Conservation (phyloP, 2,329 filamentous ascomycete genomes). For the Hypoxylon sp. region DNA sequence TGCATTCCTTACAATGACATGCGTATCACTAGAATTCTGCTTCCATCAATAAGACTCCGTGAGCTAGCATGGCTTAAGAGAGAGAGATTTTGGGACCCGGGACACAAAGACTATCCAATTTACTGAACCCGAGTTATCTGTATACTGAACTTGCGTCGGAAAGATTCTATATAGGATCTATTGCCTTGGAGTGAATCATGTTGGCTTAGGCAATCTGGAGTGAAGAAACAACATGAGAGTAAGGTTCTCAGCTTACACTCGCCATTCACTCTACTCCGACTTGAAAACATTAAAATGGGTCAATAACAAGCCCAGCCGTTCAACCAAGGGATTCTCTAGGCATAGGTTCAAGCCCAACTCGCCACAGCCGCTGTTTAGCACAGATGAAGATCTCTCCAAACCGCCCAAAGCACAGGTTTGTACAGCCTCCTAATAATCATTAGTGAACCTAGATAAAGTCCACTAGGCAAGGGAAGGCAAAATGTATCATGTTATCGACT, state of each 20-base stretch:
- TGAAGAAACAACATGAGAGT: background rate
- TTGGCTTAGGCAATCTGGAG: too few relatives aligned
- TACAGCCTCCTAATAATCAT: slow-evolving; percentile 54
- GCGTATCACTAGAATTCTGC: background rate
- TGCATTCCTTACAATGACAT: background rate
- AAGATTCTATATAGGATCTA: too few relatives aligned
- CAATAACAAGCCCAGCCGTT: background rate
- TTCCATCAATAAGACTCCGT: background rate
- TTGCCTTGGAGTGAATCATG: too few relatives aligned
- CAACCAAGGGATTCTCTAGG: background rate
- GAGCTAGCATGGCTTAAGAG: background rate
- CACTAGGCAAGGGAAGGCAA: background rate
- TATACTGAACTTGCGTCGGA: too few relatives aligned
- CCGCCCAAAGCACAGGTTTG: slow-evolving; percentile 61
- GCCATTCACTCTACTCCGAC: background rate
- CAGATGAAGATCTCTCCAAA: slow-evolving; percentile 62
- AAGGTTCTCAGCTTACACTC: background rate
- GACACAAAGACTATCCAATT: too few relatives aligned
- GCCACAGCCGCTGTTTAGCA: slow-evolving; percentile 62
- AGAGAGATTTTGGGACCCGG: too few relatives aligned
- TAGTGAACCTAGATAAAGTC: slow-evolving; percentile 1
- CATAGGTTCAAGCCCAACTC: slow-evolving; percentile 52
- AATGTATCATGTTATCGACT: slow-evolving; percentile 23
- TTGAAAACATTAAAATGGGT: background rate
- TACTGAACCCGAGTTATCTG: too few relatives aligned